Percentiles rank a stretch among this genome's conserved stretches.
These are phyloP conservation scores for Trichoderma harzianum DNA, from an alignment of 2,329 filamentous ascomycete species.

Conservation along the genomic window DNA sequence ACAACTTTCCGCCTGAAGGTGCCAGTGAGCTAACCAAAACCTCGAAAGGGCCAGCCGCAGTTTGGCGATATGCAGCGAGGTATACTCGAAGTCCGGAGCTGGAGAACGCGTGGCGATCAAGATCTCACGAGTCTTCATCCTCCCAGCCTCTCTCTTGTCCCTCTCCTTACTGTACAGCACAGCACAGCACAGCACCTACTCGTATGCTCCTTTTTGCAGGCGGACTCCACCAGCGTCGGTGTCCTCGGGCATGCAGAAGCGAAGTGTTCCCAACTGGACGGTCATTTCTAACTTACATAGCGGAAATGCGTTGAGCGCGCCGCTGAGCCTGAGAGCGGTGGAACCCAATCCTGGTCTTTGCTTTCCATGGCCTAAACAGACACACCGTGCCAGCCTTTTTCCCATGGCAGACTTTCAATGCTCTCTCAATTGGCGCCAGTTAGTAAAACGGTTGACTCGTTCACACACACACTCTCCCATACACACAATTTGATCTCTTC, in stretches of 20 bases:
- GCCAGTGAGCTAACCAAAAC: neutral
- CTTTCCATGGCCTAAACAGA: neutral
- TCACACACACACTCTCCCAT: neutral
- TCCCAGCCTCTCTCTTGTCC: neutral
- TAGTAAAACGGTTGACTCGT: neutral
- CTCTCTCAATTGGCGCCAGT: neutral
- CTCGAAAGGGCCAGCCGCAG: neutral
- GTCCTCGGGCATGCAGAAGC: neutral
- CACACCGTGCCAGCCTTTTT: neutral
- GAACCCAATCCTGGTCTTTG: slow-evolving; percentile 1
- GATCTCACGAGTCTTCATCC: neutral
- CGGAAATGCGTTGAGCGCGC: slow-evolving; percentile 6
- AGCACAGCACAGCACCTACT: neutral
- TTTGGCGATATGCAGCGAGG: neutral
- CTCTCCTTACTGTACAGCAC: neutral
- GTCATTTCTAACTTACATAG: neutral
- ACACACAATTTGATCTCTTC: neutral
- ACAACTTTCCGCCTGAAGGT: neutral
- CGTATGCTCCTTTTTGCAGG: neutral
- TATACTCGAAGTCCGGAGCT: neutral
- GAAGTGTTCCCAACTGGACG: neutral
- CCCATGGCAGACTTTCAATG: neutral
- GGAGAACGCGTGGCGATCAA: neutral
- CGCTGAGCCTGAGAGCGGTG: slow-evolving; percentile 11
- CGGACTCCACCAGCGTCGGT: neutral